These are phyloP conservation scores for Mortierella claussenii DNA, from an alignment of 192 early-diverging fungal genomes.

Conservation along the genomic window DNA sequence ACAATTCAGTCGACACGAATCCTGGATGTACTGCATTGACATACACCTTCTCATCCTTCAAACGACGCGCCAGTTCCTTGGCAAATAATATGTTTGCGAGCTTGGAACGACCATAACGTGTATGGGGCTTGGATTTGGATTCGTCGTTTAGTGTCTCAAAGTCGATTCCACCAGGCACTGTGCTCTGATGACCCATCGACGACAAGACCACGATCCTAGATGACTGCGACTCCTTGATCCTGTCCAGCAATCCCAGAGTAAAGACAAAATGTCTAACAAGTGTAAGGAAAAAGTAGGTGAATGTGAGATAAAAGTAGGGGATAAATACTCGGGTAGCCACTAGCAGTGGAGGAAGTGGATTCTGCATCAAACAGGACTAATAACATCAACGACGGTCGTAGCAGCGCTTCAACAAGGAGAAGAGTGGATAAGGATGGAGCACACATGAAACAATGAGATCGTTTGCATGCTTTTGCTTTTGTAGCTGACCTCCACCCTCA, in stretches of 20 bases:
- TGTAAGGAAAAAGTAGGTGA: not conserved
- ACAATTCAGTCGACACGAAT: not conserved
- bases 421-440: not conserved
- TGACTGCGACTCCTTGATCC: constrained; percentile 40
- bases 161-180: not conserved
- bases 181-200: not conserved
- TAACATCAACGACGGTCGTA: too few relatives aligned
- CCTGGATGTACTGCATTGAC: constrained; percentile 33
- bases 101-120: constrained; percentile 61
- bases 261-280: constrained; percentile 32
- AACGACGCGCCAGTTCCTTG: constrained; percentile 50
- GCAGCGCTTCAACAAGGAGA: too few relatives aligned
- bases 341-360: not conserved
- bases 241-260: constrained; percentile 42
- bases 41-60: constrained; percentile 31
- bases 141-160: constrained; percentile 55
- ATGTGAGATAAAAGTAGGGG: not conserved
- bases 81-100: constrained; percentile 63
- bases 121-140: constrained; percentile 6
- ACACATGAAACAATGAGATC: not conserved
- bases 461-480: too few relatives aligned
- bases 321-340: not conserved
- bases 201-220: constrained; percentile 58
- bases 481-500: too few relatives aligned
- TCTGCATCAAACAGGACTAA: too few relatives aligned